Evolutionary conservation across 306 rosid genomes (phyloP).

Genomic region (Pyrus pyrifolia): DNA sequence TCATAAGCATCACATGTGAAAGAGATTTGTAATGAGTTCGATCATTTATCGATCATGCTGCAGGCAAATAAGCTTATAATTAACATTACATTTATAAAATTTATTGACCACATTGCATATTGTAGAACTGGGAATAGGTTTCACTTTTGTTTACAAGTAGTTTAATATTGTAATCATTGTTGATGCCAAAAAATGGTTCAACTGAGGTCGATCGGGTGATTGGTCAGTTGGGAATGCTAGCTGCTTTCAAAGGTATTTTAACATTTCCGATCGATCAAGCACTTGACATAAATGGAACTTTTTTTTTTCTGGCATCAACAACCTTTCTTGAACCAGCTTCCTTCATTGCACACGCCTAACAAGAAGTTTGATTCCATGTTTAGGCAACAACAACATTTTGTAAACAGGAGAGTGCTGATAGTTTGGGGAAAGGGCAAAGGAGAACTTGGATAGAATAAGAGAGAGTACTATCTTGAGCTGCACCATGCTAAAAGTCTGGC

Average conservation of each 20-base stretch:
- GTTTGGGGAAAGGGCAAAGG: slow-evolving; percentile 1
- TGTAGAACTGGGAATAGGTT: not conserved
- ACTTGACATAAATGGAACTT: too few species aligned
- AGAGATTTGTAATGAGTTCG: too few species aligned
- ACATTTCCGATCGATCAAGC: too few species aligned
- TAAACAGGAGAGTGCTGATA: slow-evolving; percentile 8
- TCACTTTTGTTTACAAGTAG: not conserved
- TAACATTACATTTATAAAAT: not conserved
- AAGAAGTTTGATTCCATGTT: slow-evolving; percentile 4
- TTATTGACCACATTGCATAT: not conserved
- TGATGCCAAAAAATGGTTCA: too few species aligned
- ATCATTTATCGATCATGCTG: too few species aligned
- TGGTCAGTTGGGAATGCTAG: too few species aligned
- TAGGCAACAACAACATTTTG: slow-evolving; percentile 2
- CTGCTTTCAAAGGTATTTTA: too few species aligned
- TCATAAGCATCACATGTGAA: too few species aligned
- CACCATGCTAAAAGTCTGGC: slow-evolving; percentile 4
- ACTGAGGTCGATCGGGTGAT: too few species aligned
- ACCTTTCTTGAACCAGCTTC: not conserved
- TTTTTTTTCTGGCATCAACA: too few species aligned
- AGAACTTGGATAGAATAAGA: not conserved
- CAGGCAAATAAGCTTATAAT: too few species aligned
- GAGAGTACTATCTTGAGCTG: slow-evolving; percentile 8
- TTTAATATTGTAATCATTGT: too few species aligned
- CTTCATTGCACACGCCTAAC: not conserved